A percentile compares a stretch with the other conserved stretches of the same genome.
phyloP scores from a whole-genome alignment of 2,329 filamentous ascomycete genomes.

The Colletotrichum karsti region DNA sequence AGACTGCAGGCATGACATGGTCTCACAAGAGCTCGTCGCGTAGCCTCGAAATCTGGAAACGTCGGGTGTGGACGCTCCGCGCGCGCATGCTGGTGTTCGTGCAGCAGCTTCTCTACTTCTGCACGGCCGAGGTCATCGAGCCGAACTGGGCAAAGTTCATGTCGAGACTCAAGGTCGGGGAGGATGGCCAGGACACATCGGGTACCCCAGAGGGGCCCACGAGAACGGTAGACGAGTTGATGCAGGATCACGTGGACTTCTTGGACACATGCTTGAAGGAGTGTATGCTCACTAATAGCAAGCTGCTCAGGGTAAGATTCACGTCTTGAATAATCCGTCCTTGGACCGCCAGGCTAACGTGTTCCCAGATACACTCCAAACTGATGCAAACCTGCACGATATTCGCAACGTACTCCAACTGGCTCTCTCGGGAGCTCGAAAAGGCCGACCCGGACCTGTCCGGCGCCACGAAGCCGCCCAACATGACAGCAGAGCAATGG shows the following conservation, averaged over 20 bases:
- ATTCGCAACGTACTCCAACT: constrained; percentile 90
- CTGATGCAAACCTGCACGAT: constrained; percentile 95
- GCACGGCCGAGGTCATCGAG: constrained; percentile 95
- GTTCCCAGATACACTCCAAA: constrained; percentile 87
- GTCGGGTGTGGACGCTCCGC: constrained; percentile 88
- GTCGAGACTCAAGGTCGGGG: constrained; percentile 77
- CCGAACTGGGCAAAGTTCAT: constrained; percentile 97
- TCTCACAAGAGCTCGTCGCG: constrained; percentile 78
- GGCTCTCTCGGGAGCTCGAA: constrained; percentile 84
- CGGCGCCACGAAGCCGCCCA: constrained; percentile 61
- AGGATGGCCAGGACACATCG: constrained; percentile 41
- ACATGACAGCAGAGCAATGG: constrained; percentile 71
- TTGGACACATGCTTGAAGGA: constrained; percentile 97
- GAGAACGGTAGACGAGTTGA: constrained; percentile 93
- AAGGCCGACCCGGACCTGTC: constrained; percentile 83
- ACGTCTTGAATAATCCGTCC: background rate
- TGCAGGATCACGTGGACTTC: constrained; percentile 99
- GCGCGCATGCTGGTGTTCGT: constrained; percentile 97
- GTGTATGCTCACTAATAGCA: constrained; percentile 98
- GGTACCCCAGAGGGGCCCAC: constrained; percentile 44
- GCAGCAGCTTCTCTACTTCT: constrained; percentile 96
- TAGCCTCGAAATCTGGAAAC: constrained; percentile 89
- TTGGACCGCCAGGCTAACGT: constrained; percentile 29
- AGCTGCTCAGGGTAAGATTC: constrained; percentile 80
- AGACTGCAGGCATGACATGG: constrained; percentile 85